Evolutionary conservation across 345 rosid species (phyloP).

Genomic region (Hibiscus tridactylites): DNA sequence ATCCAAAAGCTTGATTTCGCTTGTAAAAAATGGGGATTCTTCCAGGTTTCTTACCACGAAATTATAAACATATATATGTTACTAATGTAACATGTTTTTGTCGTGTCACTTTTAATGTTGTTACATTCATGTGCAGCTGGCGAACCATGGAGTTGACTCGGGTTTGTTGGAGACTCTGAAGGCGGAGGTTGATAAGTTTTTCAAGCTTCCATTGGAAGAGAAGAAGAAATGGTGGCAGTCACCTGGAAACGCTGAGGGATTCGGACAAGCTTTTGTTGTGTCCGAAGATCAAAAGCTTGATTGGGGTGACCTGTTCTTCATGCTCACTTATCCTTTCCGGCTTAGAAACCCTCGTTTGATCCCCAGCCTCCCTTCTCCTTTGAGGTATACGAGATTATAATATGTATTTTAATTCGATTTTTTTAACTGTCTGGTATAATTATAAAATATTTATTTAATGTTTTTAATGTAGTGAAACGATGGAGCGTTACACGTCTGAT

Average conservation of each 20-base stretch:
- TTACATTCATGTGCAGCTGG: constrained; percentile 12
- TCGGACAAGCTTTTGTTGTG: constrained; percentile 35
- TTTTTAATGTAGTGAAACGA: constrained; percentile 20
- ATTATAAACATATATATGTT: neutral
- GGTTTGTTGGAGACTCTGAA: constrained; percentile 27
- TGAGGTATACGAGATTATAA: constrained; percentile 16
- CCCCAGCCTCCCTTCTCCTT: constrained; percentile 24
- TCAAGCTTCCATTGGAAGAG: constrained; percentile 29
- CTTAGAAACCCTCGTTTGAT: constrained; percentile 27
- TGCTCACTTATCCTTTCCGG: constrained; percentile 19
- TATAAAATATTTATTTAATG: neutral
- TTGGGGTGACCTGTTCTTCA: constrained; percentile 30
- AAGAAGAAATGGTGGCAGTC: constrained; percentile 30
- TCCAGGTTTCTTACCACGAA: constrained; percentile 12
- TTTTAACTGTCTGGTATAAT: constrained; percentile 4
- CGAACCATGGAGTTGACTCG: constrained; percentile 31
- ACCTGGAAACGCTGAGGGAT: constrained; percentile 30
- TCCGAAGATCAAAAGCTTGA: constrained; percentile 43
- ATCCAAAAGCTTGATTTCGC: constrained; percentile 32
- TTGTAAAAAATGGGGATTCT: constrained; percentile 31
- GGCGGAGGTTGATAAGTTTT: constrained; percentile 22
- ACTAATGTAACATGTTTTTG: neutral
- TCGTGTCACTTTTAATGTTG: neutral
- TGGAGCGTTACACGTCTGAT: constrained; percentile 23
- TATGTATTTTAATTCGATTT: too few species aligned